Evolutionary conservation across 768 basidiomycete species (phyloP).

Genomic region (Crepidotus variabilis): DNA sequence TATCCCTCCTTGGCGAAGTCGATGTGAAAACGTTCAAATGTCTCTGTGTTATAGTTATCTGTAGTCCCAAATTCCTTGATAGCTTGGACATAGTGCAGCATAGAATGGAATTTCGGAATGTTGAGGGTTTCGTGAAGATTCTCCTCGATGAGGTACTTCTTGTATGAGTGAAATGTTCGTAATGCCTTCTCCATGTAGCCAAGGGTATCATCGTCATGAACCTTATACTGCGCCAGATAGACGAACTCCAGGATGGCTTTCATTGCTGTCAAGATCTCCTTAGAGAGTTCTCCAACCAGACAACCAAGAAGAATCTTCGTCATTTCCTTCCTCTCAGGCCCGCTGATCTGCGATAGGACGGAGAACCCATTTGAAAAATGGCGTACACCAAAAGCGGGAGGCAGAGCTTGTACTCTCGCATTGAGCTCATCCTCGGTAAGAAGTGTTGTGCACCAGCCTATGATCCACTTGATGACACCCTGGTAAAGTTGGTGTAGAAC

Average conservation of each 20-base stretch:
- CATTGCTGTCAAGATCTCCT: constrained; percentile 5
- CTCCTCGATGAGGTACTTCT: neutral
- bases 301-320: constrained; percentile 25
- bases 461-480: constrained; percentile 16
- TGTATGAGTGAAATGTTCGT: neutral
- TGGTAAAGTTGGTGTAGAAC: constrained; percentile 19
- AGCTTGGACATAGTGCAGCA: neutral
- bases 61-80: constrained; percentile 14
- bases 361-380: constrained; percentile 39
- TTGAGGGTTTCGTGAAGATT: neutral
- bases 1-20: constrained; percentile 31
- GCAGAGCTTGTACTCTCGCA: constrained; percentile 26
- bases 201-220: constrained; percentile 4
- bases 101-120: constrained; percentile 8
- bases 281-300: constrained; percentile 15
- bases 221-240: constrained; percentile 17
- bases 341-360: constrained; percentile 35
- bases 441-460: constrained; percentile 10
- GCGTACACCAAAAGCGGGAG: constrained; percentile 21
- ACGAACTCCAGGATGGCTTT: constrained; percentile 24
- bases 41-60: constrained; percentile 19
- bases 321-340: constrained; percentile 33
- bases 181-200: constrained; percentile 4
- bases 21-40: constrained; percentile 32
- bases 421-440: constrained; percentile 13